These are phyloP conservation scores for Monosporozyma yasuniensis DNA, from an alignment of 805 yeast genomes.

Conservation along the genomic window DNA sequence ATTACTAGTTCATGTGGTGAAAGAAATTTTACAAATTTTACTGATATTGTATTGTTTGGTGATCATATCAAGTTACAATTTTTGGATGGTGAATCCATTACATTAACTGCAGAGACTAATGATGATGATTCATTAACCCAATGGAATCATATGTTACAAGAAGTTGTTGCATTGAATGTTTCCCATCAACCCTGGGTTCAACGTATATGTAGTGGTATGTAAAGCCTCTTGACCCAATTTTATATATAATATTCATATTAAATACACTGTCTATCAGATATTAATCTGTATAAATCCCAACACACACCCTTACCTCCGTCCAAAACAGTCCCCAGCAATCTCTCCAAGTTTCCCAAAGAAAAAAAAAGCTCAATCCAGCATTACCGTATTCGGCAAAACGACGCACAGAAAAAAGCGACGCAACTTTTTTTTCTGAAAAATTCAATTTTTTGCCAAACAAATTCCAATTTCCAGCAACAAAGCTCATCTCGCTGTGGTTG, in stretches of 20 bases:
- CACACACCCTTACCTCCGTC: no score
- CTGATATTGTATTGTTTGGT: constrained; percentile 39
- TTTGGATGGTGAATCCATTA: constrained; percentile 71
- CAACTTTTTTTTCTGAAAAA: background rate
- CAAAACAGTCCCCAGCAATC: no score
- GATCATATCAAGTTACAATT: constrained; percentile 70
- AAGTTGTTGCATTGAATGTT: constrained; percentile 45
- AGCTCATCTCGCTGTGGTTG: no score
- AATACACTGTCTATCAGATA: no score
- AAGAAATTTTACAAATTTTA: constrained; percentile 63
- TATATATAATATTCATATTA: no score
- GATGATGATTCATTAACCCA: constrained; percentile 41
- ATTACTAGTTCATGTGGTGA: constrained; percentile 30
- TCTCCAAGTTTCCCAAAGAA: no score
- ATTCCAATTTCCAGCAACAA: no score
- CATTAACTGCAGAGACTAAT: constrained; percentile 66
- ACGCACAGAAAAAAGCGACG: constrained; percentile 1
- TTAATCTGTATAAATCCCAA: no score
- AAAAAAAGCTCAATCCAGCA: no score
- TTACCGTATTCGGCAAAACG: background rate
- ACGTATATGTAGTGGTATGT: constrained; percentile 9
- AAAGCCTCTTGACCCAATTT: no score
- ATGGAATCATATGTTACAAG: constrained; percentile 58
- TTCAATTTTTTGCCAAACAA: no score
- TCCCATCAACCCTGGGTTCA: constrained; percentile 59